Base-by-base conservation (phyloP, 2,329 filamentous ascomycete species). In the Tolypocladium inflatum region DNA sequence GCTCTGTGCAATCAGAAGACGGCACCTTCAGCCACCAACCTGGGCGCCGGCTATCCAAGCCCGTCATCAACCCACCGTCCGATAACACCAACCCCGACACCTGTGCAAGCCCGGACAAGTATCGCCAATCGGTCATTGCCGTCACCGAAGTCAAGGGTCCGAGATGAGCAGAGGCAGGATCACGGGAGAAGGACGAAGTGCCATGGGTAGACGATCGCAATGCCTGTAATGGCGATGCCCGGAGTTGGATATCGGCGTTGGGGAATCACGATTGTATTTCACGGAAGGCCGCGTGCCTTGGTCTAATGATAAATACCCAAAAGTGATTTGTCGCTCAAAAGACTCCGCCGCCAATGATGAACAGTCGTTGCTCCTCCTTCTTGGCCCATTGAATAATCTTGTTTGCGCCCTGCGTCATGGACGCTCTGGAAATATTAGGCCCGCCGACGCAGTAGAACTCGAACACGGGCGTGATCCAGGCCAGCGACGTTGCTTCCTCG, bases 331-430 rank as follows among this genome's bases (percentile, higher is more conserved):
- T 21, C 37, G 23, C 52, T 71, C 63, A 86, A 66, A 88, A 88
- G 64, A 97, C 93, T 50, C 92, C 94, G n/a, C 94, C 95, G 1
- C 94, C 94, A 68, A 99, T 94, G 60, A 99, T 96, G 69, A 99
- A 99, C 7, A 97, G 77, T 58, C 94, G 80, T 73, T 97, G 92
- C 73, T 97, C 93, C 73, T 99, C 94, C 63, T 86, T 81, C 68
- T 90, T 87, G 2, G 93, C 88, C 92, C 93, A 99, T 68, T 94
- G 89, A 7, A 95, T 86, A 55, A 99, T 85, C 73, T 88, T 87
- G 69, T 94, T 96, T 39, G 92, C 93, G 13, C 88, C 90, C 70
- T 93, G 88, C 11, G 90, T 90, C 66, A 99, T 79, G 13, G 85
- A 83, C 26, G 78, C 75, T 45, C 83, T 76, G 35, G 82, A 82